Conservation (phyloP, 208 protist species). For the Trypanosoma melophagium region DNA sequence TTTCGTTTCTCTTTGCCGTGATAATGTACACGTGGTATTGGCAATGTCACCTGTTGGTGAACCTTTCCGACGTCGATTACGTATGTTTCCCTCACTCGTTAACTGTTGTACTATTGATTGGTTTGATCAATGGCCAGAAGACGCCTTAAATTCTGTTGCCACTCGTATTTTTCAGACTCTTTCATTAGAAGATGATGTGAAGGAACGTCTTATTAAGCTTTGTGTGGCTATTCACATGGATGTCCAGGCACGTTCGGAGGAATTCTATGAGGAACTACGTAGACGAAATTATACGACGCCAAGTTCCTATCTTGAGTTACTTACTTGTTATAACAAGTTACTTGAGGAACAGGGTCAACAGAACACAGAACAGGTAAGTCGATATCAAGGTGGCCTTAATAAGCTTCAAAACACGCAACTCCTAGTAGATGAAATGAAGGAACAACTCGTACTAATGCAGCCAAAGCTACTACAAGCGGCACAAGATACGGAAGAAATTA, state of each 20-base stretch:
- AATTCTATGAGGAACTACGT: constrained; percentile 93
- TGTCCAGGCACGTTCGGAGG: constrained; percentile 79
- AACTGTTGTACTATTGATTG: constrained; percentile 98
- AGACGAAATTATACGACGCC: constrained; percentile 96
- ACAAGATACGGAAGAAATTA: constrained; percentile 92
- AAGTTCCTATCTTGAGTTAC: constrained; percentile 94
- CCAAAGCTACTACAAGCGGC: constrained; percentile 93
- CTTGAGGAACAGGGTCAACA: constrained; percentile 83
- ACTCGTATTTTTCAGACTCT: constrained; percentile 64
- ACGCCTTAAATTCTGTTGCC: constrained; percentile 93
- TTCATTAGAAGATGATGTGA: constrained; percentile 56
- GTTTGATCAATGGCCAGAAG: constrained; percentile 95
- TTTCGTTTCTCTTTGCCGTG: constrained; percentile 93
- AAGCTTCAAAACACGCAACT: constrained; percentile 94
- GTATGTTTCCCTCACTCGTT: constrained; percentile 97
- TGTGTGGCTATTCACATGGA: constrained; percentile 92
- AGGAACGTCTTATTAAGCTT: constrained; percentile 74
- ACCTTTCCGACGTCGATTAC: constrained; percentile 92
- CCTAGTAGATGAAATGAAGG: constrained; percentile 94
- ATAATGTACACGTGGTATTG: constrained; percentile 96
- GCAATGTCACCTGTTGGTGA: constrained; percentile 96
- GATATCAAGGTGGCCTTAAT: constrained; percentile 91
- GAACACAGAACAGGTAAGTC: constrained; percentile 68
- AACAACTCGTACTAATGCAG: constrained; percentile 93
- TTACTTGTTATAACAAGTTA: constrained; percentile 88